Percentiles rank a stretch among this genome's conserved stretches.
Evolutionary conservation across 192 early-diverging fungal genomes (phyloP).

Genomic region (Diversispora eburnea): DNA sequence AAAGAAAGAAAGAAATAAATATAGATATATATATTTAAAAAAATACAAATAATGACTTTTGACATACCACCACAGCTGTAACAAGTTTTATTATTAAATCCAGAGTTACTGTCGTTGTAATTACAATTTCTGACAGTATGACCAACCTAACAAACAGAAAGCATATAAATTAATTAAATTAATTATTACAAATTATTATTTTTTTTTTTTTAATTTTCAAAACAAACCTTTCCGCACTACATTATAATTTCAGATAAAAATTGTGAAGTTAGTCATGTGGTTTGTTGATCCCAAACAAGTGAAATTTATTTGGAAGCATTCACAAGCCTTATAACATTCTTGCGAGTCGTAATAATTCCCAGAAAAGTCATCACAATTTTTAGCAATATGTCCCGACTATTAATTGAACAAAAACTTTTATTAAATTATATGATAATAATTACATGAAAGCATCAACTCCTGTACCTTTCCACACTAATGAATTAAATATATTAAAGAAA

Average conservation of each 20-base stretch:
- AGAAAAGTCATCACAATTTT: background rate
- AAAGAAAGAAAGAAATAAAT: background rate
- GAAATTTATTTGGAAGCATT: background rate
- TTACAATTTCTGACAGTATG: background rate
- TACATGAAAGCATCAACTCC: background rate
- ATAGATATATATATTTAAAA: background rate
- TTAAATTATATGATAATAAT: background rate
- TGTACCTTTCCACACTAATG: background rate
- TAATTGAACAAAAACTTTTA: background rate
- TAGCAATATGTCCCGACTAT: background rate
- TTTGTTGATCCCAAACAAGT: background rate
- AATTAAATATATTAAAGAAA: background rate
- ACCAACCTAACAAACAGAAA: background rate
- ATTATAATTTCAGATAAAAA: background rate
- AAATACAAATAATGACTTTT: background rate
- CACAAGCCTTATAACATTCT: constrained; percentile 4
- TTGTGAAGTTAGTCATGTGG: background rate
- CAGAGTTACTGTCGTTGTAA: background rate
- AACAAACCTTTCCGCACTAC: constrained; percentile 8
- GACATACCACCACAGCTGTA: constrained; percentile 9
- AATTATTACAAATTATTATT: background rate
- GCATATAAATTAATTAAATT: background rate
- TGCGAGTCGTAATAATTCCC: background rate
- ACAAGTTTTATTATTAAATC: background rate
- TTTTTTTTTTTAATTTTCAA: background rate